Base-by-base conservation (phyloP, 106 monocot species). In the Alisma plantagoaquatica region DNA sequence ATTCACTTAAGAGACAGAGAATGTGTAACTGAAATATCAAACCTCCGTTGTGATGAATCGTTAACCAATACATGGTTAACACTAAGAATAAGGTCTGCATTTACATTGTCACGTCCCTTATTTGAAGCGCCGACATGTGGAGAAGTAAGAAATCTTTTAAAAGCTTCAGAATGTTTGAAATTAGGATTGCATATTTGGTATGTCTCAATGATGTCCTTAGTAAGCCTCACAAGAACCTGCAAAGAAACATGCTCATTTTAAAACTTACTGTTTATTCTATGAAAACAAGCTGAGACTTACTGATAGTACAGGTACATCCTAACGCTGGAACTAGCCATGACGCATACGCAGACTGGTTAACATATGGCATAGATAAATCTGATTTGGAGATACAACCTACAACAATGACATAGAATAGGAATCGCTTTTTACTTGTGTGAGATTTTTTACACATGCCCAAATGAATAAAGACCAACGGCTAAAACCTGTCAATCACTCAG, bases 51-150 rank as follows among this genome's bases (percentile, higher is more conserved):
- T 41, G 73, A 45, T 32, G n/a, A 56, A 15, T 28, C 28, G 72
- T 84, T 91, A 33, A 80, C 51, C 78, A 98, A 54, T 56, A 70
- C 75, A 50, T 70, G 60, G 55, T 90, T 86, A 47, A 75, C 78
- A 69, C 78, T 62, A 57, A 98, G 79, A 47, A 98, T 79, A 32
- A 98, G 82, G 65, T 98, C 90, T 51, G 90, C 85, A 62, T 85
- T 86, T 33, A 43, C 73, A 73, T 98, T 98, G 54, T 98, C 98
- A 65, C 61, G 53, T 5, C 90, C 90, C 56, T 90, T 81, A 73
- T 98, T 98, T 33, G 66, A 63, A 23, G 82, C 82, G 47, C 83
- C 82, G 66, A 46, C 65, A 23, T 89, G 73, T 51, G 98, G 90
- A 49, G 79, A 82, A 2, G 90, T 82, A 49, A 98, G 76, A 49